Percentiles rank a stretch among this genome's conserved stretches.
Conservation (phyloP, 352 stramenopile species). For the Pythium dissimile region DNA sequence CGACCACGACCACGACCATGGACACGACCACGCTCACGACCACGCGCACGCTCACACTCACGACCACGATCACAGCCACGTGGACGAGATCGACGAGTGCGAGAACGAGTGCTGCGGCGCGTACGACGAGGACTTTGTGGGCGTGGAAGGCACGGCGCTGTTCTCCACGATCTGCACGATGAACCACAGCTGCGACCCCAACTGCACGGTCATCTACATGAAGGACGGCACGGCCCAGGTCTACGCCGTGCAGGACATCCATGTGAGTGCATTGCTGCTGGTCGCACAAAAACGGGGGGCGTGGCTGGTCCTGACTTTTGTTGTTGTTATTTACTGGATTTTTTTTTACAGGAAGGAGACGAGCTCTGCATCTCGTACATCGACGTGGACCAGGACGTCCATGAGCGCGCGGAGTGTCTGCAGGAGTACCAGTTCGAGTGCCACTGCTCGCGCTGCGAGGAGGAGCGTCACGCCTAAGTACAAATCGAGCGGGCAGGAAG, state of each 20-base stretch:
- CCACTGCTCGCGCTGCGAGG: slow-evolving; percentile 57
- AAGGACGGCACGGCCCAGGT: slow-evolving; percentile 69
- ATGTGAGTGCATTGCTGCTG: slow-evolving; percentile 35
- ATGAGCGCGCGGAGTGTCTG: slow-evolving; percentile 78
- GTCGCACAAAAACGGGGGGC: no score
- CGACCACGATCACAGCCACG: slow-evolving; percentile 35
- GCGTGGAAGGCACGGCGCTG: slow-evolving; percentile 93
- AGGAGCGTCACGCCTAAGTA: slow-evolving; percentile 58
- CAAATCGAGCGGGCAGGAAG: no score
- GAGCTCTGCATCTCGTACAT: slow-evolving; percentile 97
- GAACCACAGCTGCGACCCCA: slow-evolving; percentile 95
- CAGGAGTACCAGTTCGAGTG: slow-evolving; percentile 82
- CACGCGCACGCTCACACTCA: slow-evolving; percentile 35
- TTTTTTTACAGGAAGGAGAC: slow-evolving; percentile 65
- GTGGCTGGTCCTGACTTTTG: slow-evolving; percentile 7
- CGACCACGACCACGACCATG: slow-evolving; percentile 43
- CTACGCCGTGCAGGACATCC: slow-evolving; percentile 69
- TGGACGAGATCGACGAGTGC: slow-evolving; percentile 39
- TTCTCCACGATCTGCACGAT: slow-evolving; percentile 94
- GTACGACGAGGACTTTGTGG: slow-evolving; percentile 86
- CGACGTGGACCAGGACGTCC: slow-evolving; percentile 74
- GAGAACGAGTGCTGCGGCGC: slow-evolving; percentile 37
- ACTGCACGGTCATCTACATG: slow-evolving; percentile 90
- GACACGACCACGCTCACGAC: slow-evolving; percentile 28
- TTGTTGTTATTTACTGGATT: no score